Evolutionary conservation across 1,284 basidiomycete species (phyloP).

Genomic region (Omphalotus olearius): DNA sequence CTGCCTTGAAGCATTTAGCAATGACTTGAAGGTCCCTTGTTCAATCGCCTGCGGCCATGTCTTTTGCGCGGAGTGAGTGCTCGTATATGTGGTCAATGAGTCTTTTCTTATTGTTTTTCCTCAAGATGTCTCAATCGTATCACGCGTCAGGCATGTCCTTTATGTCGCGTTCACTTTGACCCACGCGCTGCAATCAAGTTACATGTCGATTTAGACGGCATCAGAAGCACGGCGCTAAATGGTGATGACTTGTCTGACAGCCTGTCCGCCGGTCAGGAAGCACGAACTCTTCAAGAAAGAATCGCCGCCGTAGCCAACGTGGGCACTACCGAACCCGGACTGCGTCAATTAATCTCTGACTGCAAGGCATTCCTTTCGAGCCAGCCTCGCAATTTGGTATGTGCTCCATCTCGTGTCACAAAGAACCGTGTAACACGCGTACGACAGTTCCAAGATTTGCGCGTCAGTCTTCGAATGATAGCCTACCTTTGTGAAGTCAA

Average conservation of each 20-base stretch:
- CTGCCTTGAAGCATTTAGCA: constrained; percentile 44
- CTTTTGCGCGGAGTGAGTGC: constrained; percentile 42
- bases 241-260: constrained; percentile 8
- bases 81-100: constrained; percentile 1
- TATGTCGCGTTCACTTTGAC: constrained; percentile 44
- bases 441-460: constrained; percentile 37
- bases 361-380: constrained; percentile 32
- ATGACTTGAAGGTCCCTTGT: constrained; percentile 36
- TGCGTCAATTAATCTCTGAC: constrained; percentile 39
- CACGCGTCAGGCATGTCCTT: constrained; percentile 50
- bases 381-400: constrained; percentile 32
- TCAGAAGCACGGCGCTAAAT: constrained; percentile 10
- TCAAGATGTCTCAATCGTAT: constrained; percentile 39
- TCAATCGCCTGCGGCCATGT: constrained; percentile 50
- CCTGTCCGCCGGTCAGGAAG: constrained; percentile 25
- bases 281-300: constrained; percentile 32
- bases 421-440: background rate
- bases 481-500: constrained; percentile 38
- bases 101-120: constrained; percentile 7
- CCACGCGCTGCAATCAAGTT: constrained; percentile 32
- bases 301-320: constrained; percentile 35
- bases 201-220: constrained; percentile 39
- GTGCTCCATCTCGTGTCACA: constrained; percentile 14
- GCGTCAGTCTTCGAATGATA: constrained; percentile 34
- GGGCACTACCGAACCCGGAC: constrained; percentile 35